Base-by-base conservation (phyloP, 2,329 filamentous ascomycete species). In the Penicillium concentricum region DNA sequence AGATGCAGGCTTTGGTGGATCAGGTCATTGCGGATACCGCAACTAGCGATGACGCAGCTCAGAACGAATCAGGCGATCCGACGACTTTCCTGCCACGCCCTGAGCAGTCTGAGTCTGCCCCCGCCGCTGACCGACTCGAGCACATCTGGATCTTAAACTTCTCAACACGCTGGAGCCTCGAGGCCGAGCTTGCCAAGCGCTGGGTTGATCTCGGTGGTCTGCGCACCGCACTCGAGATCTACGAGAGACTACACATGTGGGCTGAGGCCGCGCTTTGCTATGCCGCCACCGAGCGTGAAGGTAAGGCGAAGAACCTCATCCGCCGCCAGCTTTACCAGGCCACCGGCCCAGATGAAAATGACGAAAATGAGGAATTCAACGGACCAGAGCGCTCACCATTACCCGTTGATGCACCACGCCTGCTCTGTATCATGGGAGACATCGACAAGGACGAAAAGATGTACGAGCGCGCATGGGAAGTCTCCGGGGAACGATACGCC, bases 371-470 rank as follows among this genome's bases (percentile, higher is more conserved):
- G 72, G 60, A 78, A 69, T 73, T 84, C 87, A 75, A 87, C 76
- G 92, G 92, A 0, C 81, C 86, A 1, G 87, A 91, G 66, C 81
- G 87, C 2, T 77, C 82, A 5, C 89, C 90, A 0, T 78, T 90
- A 0, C 91, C 92, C 0, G 82, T 89, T 1, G 91, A 97, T 69
- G 91, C 93, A 1, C 89, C 94, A 0, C 85, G 94, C 0, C 78
- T 97, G 5, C 93, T 92, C 79, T 97, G 93, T 70, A 97, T 99
- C 56, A 79, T 99, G 1, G 94, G 93, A 18, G 94, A 99, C 65
- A 82, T 99, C 16, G 90, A 96, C 63, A 81, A 86, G 22, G 84
- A 94, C 10, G 82, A 88, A 0, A 72, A 77, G 10, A 85, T 92
- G 76, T 99, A 95, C 76, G 84, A 90, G 61, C 88, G 88, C 15